phyloP scores from a whole-genome alignment of 202 grass and related monocot species.

The Setaria viridis region DNA sequence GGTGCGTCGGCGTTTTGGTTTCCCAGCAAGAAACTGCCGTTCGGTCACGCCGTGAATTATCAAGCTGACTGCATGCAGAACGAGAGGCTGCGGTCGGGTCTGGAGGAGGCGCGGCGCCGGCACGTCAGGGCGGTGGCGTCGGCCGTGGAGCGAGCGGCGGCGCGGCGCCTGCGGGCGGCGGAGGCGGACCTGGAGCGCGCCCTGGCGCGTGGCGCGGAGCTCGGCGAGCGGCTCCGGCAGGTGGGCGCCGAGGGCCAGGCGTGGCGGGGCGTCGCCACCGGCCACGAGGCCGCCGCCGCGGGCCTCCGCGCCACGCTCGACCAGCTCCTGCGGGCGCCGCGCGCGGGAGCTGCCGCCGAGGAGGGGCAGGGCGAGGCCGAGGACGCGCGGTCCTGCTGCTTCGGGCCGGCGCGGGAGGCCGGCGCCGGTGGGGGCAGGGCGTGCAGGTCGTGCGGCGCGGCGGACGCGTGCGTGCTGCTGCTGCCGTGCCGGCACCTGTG shows the following conservation, averaged over 20 bases:
- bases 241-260: constrained; percentile 56
- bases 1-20: constrained; percentile 13
- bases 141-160: constrained; percentile 43
- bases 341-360: background rate
- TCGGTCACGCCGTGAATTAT: no score
- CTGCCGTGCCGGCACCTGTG: constrained; percentile 85
- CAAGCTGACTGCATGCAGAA: constrained; percentile 3
- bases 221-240: constrained; percentile 58
- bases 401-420: background rate
- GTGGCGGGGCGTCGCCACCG: constrained; percentile 58
- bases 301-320: constrained; percentile 63
- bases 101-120: constrained; percentile 58
- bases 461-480: constrained; percentile 64
- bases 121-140: constrained; percentile 41
- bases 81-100: constrained; percentile 53
- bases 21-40: no score
- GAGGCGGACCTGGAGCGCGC: constrained; percentile 64
- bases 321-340: constrained; percentile 52
- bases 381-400: constrained; percentile 65
- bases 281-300: constrained; percentile 58
- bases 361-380: constrained; percentile 41
- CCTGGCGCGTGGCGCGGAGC: constrained; percentile 50
- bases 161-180: constrained; percentile 49
- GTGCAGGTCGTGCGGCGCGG: constrained; percentile 59
- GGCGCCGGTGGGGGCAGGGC: background rate